phyloP scores from a whole-genome alignment of 805 yeast species.

The Saccharomycopsis sp. region DNA sequence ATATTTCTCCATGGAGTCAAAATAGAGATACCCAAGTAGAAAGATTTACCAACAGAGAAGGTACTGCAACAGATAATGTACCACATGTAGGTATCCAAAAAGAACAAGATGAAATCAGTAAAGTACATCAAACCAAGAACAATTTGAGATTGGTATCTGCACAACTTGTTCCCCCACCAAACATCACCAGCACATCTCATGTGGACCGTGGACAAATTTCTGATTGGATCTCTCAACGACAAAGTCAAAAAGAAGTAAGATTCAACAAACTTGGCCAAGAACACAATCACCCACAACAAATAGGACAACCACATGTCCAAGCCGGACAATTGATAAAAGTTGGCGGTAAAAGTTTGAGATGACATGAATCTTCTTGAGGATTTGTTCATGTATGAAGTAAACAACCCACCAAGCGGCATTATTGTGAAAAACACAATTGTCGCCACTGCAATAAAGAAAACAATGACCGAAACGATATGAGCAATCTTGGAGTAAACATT shows the following conservation, averaged over 20 bases:
- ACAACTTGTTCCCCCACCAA: conserved; percentile 62
- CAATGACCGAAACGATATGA: conserved; percentile 69
- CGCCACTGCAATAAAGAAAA: conserved; percentile 79
- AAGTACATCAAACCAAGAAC: conserved; percentile 87
- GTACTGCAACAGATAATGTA: conserved; percentile 91
- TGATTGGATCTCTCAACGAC: conserved; percentile 89
- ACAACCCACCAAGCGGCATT: conserved; percentile 95
- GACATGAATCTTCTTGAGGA: conserved; percentile 83
- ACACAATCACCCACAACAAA: conserved; percentile 81
- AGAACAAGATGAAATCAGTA: conserved; percentile 90
- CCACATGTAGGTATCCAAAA: conserved; percentile 99
- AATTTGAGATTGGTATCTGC: conserved; percentile 81
- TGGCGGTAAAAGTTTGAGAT: conserved; percentile 92
- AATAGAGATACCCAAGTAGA: conserved; percentile 97
- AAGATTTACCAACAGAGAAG: conserved; percentile 95
- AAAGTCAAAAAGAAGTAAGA: conserved; percentile 87
- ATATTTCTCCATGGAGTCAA: conserved; percentile 99
- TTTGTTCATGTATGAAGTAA: conserved; percentile 85
- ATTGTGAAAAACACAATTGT: conserved; percentile 80
- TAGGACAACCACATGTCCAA: conserved; percentile 95
- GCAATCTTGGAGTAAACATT: conserved; percentile 63
- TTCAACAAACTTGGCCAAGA: conserved; percentile 81
- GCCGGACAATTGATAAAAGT: conserved; percentile 71
- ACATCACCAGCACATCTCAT: conserved; percentile 96
- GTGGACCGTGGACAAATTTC: conserved; percentile 71